Conservation (phyloP, 768 basidiomycete genomes). For the Candolleomyces eurysporus region DNA sequence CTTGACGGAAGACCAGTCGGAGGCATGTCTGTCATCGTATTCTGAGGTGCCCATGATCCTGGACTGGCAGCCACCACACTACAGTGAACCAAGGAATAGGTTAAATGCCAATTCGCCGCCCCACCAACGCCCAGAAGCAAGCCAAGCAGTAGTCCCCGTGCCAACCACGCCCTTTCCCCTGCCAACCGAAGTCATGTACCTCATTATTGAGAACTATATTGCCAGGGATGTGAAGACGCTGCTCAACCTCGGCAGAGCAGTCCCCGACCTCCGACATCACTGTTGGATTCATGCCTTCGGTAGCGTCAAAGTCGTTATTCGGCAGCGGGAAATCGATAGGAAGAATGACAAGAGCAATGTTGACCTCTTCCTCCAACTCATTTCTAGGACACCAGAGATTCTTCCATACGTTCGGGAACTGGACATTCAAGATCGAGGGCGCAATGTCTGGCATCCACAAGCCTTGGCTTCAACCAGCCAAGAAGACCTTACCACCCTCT, state of each 20-base stretch:
- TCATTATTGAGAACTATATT: background rate
- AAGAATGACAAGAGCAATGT: constrained; percentile 9
- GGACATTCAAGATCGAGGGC: constrained; percentile 6
- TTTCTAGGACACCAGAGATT: background rate
- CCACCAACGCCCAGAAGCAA: background rate
- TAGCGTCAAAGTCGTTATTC: constrained; percentile 1
- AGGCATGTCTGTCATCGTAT: background rate
- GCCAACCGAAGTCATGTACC: background rate
- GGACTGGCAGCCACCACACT: background rate
- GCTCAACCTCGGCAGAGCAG: constrained; percentile 1
- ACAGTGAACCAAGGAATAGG: background rate
- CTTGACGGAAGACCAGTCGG: background rate
- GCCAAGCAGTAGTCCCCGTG: background rate
- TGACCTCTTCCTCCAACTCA: constrained; percentile 11
- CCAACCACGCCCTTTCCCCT: background rate
- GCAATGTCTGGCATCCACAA: background rate
- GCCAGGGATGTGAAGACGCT: background rate
- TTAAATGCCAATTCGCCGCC: too few relatives aligned
- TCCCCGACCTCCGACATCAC: constrained; percentile 4
- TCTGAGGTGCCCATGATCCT: constrained; percentile 2
- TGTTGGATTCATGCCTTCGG: constrained; percentile 9
- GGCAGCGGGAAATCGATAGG: constrained; percentile 5
- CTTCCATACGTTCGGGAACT: constrained; percentile 2
- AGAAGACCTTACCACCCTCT: constrained; percentile 7
- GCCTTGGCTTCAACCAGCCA: background rate